A percentile compares a stretch with the other conserved stretches of the same genome.
Evolutionary conservation across 2,329 filamentous ascomycete species (phyloP).

Genomic region (Fusarium concolor): DNA sequence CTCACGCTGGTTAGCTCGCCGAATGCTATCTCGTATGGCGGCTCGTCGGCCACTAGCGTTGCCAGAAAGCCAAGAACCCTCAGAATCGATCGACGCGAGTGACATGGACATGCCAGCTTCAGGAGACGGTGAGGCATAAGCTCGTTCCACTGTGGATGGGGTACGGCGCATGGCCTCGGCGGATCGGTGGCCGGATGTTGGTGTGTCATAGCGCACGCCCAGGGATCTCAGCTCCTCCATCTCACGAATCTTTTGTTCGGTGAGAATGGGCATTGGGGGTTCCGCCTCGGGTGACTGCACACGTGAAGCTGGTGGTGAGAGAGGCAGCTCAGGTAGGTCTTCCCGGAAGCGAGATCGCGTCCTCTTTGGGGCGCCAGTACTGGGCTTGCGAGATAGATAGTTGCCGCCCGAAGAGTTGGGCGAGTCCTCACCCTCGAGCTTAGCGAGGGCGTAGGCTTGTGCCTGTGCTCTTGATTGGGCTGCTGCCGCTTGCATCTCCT

Average conservation of each 20-base stretch:
- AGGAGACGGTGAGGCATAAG: conserved; percentile 56
- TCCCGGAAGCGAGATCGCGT: conserved; percentile 93
- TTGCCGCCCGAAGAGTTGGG: conserved; percentile 34
- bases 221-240: conserved; percentile 45
- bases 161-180: conserved; percentile 46
- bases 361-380: conserved; percentile 71
- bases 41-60: conserved; percentile 65
- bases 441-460: conserved; percentile 52
- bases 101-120: conserved; percentile 82
- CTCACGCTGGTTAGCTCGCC: conserved; percentile 48
- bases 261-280: conserved; percentile 51
- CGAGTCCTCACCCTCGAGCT: conserved; percentile 51
- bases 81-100: conserved; percentile 92
- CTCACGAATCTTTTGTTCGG: conserved; percentile 45
- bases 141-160: conserved; percentile 42
- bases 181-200: conserved; percentile 58
- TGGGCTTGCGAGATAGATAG: conserved; percentile 50
- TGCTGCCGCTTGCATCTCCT: conserved; percentile 73
- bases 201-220: conserved; percentile 57
- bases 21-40: conserved; percentile 58
- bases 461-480: conserved; percentile 46
- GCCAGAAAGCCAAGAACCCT: conserved; percentile 95
- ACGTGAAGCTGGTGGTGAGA: conserved; percentile 87
- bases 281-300: conserved; percentile 81
- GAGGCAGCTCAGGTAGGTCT: conserved; percentile 85